Evolutionary conservation across 352 stramenopile genomes (phyloP).

Genomic region (Elongisporangium prolatum): DNA sequence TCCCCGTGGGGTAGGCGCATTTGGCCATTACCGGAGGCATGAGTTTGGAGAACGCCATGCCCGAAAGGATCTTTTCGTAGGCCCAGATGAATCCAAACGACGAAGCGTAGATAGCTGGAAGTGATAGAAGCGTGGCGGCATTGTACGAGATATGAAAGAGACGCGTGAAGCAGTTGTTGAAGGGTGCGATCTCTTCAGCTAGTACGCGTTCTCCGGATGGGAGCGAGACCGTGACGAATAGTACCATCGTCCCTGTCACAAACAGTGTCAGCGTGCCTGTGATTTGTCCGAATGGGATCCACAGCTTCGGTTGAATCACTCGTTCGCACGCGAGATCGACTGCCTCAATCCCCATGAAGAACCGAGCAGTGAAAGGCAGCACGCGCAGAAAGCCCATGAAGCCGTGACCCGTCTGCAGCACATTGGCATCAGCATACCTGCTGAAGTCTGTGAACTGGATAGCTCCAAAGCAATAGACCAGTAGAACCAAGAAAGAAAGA

Average conservation of each 20-base stretch:
- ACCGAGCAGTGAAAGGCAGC: constrained; percentile 30
- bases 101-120: constrained; percentile 40
- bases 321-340: constrained; percentile 28
- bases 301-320: constrained; percentile 31
- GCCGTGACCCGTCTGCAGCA: constrained; percentile 12
- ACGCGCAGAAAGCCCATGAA: constrained; percentile 28
- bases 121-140: constrained; percentile 28
- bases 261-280: constrained; percentile 34
- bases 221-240: constrained; percentile 27
- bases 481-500: constrained; percentile 27
- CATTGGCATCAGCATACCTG: constrained; percentile 12
- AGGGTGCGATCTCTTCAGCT: constrained; percentile 5
- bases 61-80: constrained; percentile 41
- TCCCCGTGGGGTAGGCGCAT: constrained; percentile 8
- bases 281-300: constrained; percentile 37
- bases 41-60: constrained; percentile 39
- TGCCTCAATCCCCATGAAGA: constrained; percentile 44
- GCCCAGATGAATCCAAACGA: constrained; percentile 39
- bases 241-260: constrained; percentile 25
- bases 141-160: constrained; percentile 10
- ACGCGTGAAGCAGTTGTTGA: constrained; percentile 15
- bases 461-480: constrained; percentile 36
- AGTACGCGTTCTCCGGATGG: constrained; percentile 19
- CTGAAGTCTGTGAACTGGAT: constrained; percentile 21
- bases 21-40: constrained; percentile 23